These are phyloP conservation scores for Monilinia aucupariae DNA, from an alignment of 2,329 filamentous ascomycete species.

Conservation along the genomic window DNA sequence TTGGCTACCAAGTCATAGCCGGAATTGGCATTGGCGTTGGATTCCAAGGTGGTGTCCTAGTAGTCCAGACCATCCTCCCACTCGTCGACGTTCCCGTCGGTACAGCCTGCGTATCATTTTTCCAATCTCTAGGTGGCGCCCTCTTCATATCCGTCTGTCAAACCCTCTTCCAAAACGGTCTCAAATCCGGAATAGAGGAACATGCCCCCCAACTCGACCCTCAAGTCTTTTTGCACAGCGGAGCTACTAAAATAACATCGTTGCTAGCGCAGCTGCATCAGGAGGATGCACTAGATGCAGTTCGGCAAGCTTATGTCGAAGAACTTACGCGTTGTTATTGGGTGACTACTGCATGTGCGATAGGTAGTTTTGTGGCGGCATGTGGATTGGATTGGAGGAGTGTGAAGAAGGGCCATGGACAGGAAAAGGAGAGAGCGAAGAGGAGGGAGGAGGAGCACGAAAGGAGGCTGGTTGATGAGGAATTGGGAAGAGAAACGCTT, in stretches of 20 bases:
- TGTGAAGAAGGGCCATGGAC: constrained; percentile 41
- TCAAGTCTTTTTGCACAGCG: constrained; percentile 46
- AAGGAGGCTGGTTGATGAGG: neutral
- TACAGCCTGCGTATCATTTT: constrained; percentile 52
- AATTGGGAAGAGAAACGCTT: neutral
- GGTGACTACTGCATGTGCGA: constrained; percentile 46
- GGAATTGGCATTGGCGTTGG: constrained; percentile 26
- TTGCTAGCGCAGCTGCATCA: constrained; percentile 42
- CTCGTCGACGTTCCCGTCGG: constrained; percentile 46
- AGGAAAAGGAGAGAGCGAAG: constrained; percentile 17
- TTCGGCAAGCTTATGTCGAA: constrained; percentile 51
- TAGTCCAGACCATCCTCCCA: constrained; percentile 47
- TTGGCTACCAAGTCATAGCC: constrained; percentile 51
- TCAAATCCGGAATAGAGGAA: constrained; percentile 47
- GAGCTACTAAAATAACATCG: constrained; percentile 45
- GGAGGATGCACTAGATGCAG: constrained; percentile 40
- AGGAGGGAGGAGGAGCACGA: constrained; percentile 7
- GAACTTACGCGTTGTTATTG: constrained; percentile 49
- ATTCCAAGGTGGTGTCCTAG: constrained; percentile 27
- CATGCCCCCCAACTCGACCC: constrained; percentile 44
- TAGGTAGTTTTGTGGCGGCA: constrained; percentile 42
- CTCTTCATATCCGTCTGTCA: constrained; percentile 61
- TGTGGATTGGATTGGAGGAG: constrained; percentile 49
- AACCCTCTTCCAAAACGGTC: constrained; percentile 60
- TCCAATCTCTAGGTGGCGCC: constrained; percentile 60